Evolutionary conservation across 2,329 filamentous ascomycete genomes (phyloP), one percentile per base, ranked within the genome.

Genomic region (Microascus cirrosus): DNA sequence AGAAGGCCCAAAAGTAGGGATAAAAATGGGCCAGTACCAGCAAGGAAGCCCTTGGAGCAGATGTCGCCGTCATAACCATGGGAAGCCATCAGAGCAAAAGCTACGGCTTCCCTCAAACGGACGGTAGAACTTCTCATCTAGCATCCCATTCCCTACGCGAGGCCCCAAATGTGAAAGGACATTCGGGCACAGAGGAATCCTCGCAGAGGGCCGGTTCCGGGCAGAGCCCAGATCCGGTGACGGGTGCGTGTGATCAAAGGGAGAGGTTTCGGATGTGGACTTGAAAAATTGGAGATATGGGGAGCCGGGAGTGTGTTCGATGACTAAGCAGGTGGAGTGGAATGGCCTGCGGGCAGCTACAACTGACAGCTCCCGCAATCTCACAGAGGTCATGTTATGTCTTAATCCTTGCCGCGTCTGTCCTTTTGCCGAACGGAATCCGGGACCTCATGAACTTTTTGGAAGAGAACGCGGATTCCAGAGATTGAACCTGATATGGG

Each of bases 61-160:
- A 52, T 57, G 55, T 57, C 25, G 48, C 55, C 55, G 55, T 22
- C 55, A 56, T 53, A 32, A 73, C 72, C 73, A 75, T 75, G 63
- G 72, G 73, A 70, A 68, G 70, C 70, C 69, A 69, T 68, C 70
- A 74, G 68, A 66, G 64, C 58, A 61, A 68, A 66, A 64, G 65
- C 67, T 68, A 65, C 69, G 69, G 63, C 68, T 69, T 71, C 73
- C 73, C 72, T 75, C 73, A 57, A 57, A 57, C 55, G 10, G 55
- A 53, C 55, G 55, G 35, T 52, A 36, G 28, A 32, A 32, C 10
- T 15, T 57, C 20, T 53, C 12, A 56, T 57, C 55, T 56, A 56
- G 55, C 55, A 56, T 28, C 13, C 42, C 55, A 45, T 12, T 51
- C 20, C 55, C 42, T 42, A 20, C 18, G 25, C 22, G 15, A 56